A percentile compares a stretch with the other conserved stretches of the same genome.
phyloP scores from a whole-genome alignment of 108 stramenopile genomes.

The Craspedostauros australis region DNA sequence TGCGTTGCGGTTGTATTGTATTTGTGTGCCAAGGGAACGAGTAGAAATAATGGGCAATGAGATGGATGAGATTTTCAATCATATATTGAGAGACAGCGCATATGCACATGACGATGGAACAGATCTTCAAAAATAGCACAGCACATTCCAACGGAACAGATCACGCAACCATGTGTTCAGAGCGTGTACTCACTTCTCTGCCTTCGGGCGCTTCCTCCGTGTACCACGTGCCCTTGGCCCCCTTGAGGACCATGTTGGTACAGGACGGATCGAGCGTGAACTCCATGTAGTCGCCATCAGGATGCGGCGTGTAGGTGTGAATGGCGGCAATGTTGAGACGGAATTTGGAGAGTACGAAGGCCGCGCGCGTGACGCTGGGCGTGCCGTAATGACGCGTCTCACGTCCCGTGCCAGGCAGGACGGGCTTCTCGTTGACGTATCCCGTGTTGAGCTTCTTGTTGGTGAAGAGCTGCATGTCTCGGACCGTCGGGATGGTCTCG shows the following conservation, averaged over 20 bases:
- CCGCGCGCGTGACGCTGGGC: constrained; percentile 71
- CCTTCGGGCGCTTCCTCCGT: constrained; percentile 72
- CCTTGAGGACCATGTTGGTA: constrained; percentile 72
- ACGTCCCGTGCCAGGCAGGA: constrained; percentile 51
- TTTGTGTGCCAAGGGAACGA: too few species aligned
- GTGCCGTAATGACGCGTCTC: constrained; percentile 68
- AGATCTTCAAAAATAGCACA: too few species aligned
- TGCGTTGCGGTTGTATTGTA: too few species aligned
- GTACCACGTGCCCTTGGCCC: constrained; percentile 87
- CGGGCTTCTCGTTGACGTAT: constrained; percentile 58
- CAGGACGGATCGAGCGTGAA: constrained; percentile 79
- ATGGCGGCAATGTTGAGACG: constrained; percentile 83
- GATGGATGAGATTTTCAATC: too few species aligned
- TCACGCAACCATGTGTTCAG: not conserved
- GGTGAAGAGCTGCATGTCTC: constrained; percentile 74
- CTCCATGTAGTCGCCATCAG: constrained; percentile 79
- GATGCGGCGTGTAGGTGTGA: constrained; percentile 78
- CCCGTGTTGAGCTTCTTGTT: constrained; percentile 61
- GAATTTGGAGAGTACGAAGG: constrained; percentile 73
- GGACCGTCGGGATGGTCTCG: constrained; percentile 73
- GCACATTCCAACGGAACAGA: too few species aligned
- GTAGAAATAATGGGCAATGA: not conserved
- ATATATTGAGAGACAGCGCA: too few species aligned
- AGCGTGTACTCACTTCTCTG: constrained; percentile 23
- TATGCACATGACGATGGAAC: not conserved